Base-by-base conservation (phyloP, 805 yeast species). In the Komagataella pastoris region DNA sequence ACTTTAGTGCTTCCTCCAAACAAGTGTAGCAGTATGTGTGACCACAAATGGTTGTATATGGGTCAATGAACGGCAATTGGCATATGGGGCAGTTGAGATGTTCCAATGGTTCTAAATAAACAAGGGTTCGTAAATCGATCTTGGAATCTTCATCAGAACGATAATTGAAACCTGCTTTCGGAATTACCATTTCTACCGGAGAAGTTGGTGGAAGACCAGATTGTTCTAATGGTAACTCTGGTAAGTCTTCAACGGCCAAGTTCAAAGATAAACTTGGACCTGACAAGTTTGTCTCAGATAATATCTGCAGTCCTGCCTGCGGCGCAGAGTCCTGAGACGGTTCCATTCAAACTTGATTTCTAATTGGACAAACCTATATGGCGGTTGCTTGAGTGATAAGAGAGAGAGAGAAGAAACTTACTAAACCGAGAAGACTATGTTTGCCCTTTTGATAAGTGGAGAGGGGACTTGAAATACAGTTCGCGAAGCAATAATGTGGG, bases 21-120 rank as follows among this genome's bases (percentile, higher is more conserved):
- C 88, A 82, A 8, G 65, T 68, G 52, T 69, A 68, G 62, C 89
- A 83, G 57, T 82, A 83, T 0, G 85, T 79, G 59, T 83, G 88
- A 1, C 85, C 85, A 64, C 89, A 83, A 1, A 70, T 61, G 1
- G 88, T 83, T 5, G 82, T 76, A 55, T 74, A 67, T 1, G 89
- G 88, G 43, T 71, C 70, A 6, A 79, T 70, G 55, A 83, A 76
- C 4, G 85, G 85, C 45, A 75, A 74, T 54, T 78, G 81, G 62
- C 89, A 83, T n/a, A 83, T 77, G 3, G 88, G 87, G 56, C 89
- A 76, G 44, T 58, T 58, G 43, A 68, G 54, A 53, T 68, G 70
- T 19, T 66, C 69, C 2, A 62, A 55, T 3, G 59, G 52, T 2
- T 59, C 49, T 4, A 59, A 49, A 50, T 66, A 67, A 2, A 50